A percentile compares a stretch with the other conserved stretches of the same genome.
These are phyloP conservation scores for Phytophthora boehmeriae DNA, from an alignment of 352 stramenopile species.

Conservation along the genomic window DNA sequence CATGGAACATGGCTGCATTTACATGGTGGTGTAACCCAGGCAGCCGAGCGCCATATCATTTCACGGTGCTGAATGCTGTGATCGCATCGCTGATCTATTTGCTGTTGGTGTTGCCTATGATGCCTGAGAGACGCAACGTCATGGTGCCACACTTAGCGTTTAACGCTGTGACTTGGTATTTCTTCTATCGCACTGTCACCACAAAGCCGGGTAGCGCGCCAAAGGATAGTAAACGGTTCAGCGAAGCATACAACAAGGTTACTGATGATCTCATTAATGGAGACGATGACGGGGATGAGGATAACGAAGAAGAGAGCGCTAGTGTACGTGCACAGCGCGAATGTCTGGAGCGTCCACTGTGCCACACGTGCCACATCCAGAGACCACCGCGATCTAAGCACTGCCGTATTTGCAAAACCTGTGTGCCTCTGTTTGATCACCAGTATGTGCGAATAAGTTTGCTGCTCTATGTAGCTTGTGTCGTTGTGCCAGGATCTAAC, in stretches of 20 bases:
- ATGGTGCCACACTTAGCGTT: conserved; percentile 70
- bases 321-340: conserved; percentile 24
- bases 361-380: conserved; percentile 85
- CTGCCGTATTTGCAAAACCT: conserved; percentile 92
- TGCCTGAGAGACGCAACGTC: conserved; percentile 59
- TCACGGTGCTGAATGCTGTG: conserved; percentile 61
- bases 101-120: conserved; percentile 52
- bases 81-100: conserved; percentile 52
- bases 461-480: conserved; percentile 1
- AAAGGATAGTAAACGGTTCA: conserved; percentile 37
- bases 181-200: conserved; percentile 69
- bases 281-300: conserved; percentile 22
- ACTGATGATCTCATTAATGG: conserved; percentile 51
- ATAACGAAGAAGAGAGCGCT: conserved; percentile 24
- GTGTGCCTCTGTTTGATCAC: conserved; percentile 98
- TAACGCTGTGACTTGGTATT: conserved; percentile 62
- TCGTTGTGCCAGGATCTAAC: conserved; percentile 9
- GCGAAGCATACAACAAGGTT: conserved; percentile 60
- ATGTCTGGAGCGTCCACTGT: conserved; percentile 73
- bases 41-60: conserved; percentile 72
- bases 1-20: conserved; percentile 68
- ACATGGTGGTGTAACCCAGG: conserved; percentile 60
- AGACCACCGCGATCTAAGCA: conserved; percentile 81
- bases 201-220: conserved; percentile 60
- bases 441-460: conserved; percentile 71